Evolutionary conservation across 257 asterid genomes (phyloP), one percentile per base, ranked within the genome.

Genomic region (Lycium ferocissimum): DNA sequence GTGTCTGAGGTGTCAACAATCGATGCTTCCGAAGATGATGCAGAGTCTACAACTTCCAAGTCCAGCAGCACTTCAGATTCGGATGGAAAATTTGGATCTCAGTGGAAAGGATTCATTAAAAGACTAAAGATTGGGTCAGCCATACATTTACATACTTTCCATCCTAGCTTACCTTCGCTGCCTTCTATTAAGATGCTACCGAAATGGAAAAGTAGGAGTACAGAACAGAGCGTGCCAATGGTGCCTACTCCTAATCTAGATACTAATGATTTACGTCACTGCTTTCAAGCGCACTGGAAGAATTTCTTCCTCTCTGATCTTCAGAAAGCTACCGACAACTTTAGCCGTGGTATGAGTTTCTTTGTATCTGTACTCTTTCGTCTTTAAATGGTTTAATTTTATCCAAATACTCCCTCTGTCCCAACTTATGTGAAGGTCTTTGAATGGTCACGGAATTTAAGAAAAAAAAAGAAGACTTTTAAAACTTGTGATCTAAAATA

Each of bases 101-200:
- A 82, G 80, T 82, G 85, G 79, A 67, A 82, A 20, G 85, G 85
- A 33, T 82, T 82, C 72, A 65, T 82, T 82, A 82, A 65, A 70
- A 82, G 62, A 66, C 66, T 82, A 56, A 82, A 82, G 79, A 82
- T 63, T 26, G 76, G 38, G 43, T 54, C 59, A 33, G 17, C 6
- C 9, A 66, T 82, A 45, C 43, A 70, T 70, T 47, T 82, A 20
- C 79, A 82, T 82, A 82, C 85, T 14, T 82, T 82, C 79, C 85
- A 82, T 65, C 79, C 79, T 26, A 82, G 66, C 85, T 65, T 82
- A 17, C 85, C 85, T 63, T 65, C 85, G 1, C 53, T 82, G 22
- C 79, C 66, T 70, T 43, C 85, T 35, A 82, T 82, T 53, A 66
- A 82, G 66, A 82, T 63, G 79, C 33, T 54, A 20, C 79, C 85